Conservation (phyloP, 805 yeast genomes). For the Metschnikowia cerradonensis region DNA sequence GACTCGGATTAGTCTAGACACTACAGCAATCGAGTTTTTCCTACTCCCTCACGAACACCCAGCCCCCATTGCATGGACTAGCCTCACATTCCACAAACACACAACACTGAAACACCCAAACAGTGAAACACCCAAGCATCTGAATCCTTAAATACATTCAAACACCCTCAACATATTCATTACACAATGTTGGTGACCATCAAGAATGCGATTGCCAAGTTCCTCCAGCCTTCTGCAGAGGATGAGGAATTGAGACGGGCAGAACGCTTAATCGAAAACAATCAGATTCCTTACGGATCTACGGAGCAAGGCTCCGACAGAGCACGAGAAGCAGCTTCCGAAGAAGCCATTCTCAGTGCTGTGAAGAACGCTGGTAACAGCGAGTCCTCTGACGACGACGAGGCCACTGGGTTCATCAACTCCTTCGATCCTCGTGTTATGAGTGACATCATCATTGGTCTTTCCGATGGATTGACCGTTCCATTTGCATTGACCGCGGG, state of each 20-base stretch:
- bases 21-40: conserved; percentile 1
- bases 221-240: conserved; percentile 21
- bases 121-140: too few relatives aligned
- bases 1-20: conserved; percentile 1
- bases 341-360: conserved; percentile 34
- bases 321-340: conserved; percentile 32
- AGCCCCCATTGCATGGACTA: background rate
- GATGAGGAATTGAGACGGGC: conserved; percentile 29
- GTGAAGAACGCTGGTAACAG: conserved; percentile 22
- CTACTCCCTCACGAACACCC: background rate
- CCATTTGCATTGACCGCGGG: conserved; percentile 99
- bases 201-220: conserved; percentile 31
- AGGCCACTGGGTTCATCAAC: conserved; percentile 38
- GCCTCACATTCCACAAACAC: conserved; percentile 1
- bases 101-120: background rate
- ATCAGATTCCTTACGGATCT: conserved; percentile 37
- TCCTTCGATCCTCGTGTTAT: conserved; percentile 85
- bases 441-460: conserved; percentile 89
- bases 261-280: conserved; percentile 29
- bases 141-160: background rate
- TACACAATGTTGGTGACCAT: conserved; percentile 17
- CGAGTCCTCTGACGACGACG: conserved; percentile 19
- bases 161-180: background rate
- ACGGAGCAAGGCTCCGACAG: conserved; percentile 26
- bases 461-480: conserved; percentile 93